Evolutionary conservation across 768 basidiomycete species (phyloP).

Genomic region (Basidioascus undulatus): DNA sequence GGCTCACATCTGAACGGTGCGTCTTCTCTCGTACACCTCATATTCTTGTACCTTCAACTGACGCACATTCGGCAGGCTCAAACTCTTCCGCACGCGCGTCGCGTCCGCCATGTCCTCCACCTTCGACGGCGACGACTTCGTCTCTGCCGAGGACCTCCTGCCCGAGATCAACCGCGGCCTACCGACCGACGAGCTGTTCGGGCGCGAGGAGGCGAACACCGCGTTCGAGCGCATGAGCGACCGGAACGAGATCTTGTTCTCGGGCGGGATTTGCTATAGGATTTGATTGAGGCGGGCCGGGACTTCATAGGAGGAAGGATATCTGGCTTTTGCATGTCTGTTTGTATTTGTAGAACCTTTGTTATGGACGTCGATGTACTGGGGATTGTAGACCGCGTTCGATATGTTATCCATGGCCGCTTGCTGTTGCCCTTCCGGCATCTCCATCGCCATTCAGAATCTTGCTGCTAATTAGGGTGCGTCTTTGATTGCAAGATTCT

Average conservation of each 20-base stretch:
- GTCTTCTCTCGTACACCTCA: conserved; percentile 11
- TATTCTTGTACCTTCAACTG: conserved; percentile 1
- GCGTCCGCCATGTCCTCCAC: conserved; percentile 42
- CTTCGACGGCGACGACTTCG: conserved; percentile 50
- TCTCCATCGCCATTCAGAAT: no score
- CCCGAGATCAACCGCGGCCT: conserved; percentile 56
- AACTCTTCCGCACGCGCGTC: conserved; percentile 55
- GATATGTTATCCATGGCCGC: no score
- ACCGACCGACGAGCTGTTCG: conserved; percentile 41
- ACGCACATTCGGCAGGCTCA: conserved; percentile 26
- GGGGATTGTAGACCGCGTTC: no score
- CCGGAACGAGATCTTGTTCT: conserved; percentile 63
- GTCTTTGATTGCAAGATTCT: no score
- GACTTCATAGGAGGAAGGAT: no score
- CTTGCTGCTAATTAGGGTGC: no score
- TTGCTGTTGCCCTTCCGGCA: no score
- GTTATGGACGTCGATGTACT: no score
- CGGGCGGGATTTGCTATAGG: conserved; percentile 66
- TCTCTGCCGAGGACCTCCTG: conserved; percentile 44
- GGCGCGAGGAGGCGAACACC: conserved; percentile 50
- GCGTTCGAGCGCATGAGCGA: conserved; percentile 50
- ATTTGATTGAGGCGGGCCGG: conserved; percentile 27
- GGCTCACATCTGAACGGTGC: conserved; percentile 41
- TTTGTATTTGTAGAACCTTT: no score
- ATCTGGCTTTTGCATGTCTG: no score